Base-by-base conservation (phyloP, 768 basidiomycete species). In the Leccinellum rugosiceps region DNA sequence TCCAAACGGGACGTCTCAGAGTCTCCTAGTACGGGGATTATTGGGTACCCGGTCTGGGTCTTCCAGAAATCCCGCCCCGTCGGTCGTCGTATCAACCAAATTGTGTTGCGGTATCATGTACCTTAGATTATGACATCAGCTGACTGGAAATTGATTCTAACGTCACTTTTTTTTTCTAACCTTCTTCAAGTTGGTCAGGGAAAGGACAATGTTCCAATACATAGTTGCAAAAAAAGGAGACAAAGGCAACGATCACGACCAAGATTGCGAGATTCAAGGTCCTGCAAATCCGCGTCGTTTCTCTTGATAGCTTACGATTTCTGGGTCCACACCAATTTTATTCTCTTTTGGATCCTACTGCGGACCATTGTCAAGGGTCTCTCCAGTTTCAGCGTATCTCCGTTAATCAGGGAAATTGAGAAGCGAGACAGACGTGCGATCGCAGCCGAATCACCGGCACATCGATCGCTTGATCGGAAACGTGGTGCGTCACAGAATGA, bases 61-160 rank as follows among this genome's bases (percentile, higher is more conserved):
- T 56, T 43, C 38, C n/a, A 25, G 53, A 45, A 15, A 19, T 44
- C 6, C 11, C 28, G 17, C 50, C 52, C 48, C 52, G 30, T 48
- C 43, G 6, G 50, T 57, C 46, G 52, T 57, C 57, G 50, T 58
- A 51, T 34, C 58, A 35, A 57, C 57, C 44, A 50, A 34, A 49
- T 23, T 28, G 17, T 34, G 26, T 46, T 46, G 32, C 46, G 45
- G 38, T 55, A 15, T n/a, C 6, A 28, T n/a, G 35, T 46, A 46
- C 49, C 56, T 58, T 46, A 30, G 30, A 49, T 35, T 15, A 45
- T 56, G 57, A 47, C 38, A 63, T 59, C 19, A 53, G 5, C 11
- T 15, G 19, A 31, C 19, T 17, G 25, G 46, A 55, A 50, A 52
- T 28, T 32, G 11, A 31, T 44, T 44, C 21, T 6, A 13, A 53